These are phyloP conservation scores for Talinum fruticosum DNA, from an alignment of 148 eudicot genomes.

Conservation along the genomic window DNA sequence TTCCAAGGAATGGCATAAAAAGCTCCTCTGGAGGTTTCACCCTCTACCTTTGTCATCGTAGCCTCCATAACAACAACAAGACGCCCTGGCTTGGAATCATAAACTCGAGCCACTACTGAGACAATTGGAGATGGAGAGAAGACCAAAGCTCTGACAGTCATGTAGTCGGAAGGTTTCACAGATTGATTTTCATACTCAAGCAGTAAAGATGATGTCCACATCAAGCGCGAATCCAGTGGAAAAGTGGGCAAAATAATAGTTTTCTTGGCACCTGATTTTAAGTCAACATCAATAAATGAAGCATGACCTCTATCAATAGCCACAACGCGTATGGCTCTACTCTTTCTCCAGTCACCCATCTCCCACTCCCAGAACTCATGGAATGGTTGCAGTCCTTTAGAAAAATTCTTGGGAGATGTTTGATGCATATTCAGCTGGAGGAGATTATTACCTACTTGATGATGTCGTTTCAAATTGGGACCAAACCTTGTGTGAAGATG, in stretches of 20 bases:
- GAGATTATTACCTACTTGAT: constrained; percentile 35
- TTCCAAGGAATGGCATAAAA: constrained; percentile 67
- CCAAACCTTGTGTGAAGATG: constrained; percentile 82
- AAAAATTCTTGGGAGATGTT: constrained; percentile 32
- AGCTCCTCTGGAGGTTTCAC: constrained; percentile 42
- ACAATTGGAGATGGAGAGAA: constrained; percentile 65
- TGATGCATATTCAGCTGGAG: constrained; percentile 58
- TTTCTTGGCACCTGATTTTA: constrained; percentile 46
- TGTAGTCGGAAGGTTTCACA: constrained; percentile 38
- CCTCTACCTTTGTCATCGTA: constrained; percentile 46
- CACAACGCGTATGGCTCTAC: constrained; percentile 71
- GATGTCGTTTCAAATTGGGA: constrained; percentile 78
- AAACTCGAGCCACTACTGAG: constrained; percentile 68
- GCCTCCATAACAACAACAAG: constrained; percentile 54
- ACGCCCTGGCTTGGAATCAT: constrained; percentile 57
- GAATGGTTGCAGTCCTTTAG: constrained; percentile 27
- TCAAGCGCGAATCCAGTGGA: constrained; percentile 75
- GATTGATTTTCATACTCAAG: constrained; percentile 37
- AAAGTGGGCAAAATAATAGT: constrained; percentile 71
- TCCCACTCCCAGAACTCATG: constrained; percentile 96
- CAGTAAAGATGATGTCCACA: constrained; percentile 40
- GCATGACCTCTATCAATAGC: constrained; percentile 80
- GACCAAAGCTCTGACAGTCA: constrained; percentile 65
- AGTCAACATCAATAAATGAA: constrained; percentile 72
- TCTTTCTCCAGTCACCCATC: constrained; percentile 94